Percentiles rank a stretch among this genome's conserved stretches.
Evolutionary conservation across 805 yeast genomes (phyloP).

Genomic region (Wickerhamomyces mucosus): DNA sequence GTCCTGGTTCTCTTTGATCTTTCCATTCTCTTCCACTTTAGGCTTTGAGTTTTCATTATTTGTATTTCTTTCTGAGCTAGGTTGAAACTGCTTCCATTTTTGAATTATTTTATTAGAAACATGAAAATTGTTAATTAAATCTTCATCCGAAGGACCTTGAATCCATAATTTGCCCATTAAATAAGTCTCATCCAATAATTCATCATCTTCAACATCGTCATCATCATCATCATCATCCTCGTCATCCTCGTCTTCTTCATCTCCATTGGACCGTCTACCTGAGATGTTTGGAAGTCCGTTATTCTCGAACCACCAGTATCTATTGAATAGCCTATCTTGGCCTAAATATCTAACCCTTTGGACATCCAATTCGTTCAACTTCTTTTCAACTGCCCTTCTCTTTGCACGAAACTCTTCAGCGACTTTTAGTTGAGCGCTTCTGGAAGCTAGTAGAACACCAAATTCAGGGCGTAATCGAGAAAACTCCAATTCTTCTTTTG

Average conservation of each 20-base stretch:
- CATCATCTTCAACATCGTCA: conserved; percentile 37
- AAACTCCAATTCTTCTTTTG: conserved; percentile 26
- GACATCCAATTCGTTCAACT: conserved; percentile 59
- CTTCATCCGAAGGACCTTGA: conserved; percentile 70
- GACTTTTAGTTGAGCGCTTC: conserved; percentile 27
- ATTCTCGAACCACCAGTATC: conserved; percentile 93
- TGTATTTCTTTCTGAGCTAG: no score
- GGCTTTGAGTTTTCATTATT: no score
- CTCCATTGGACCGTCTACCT: conserved; percentile 21
- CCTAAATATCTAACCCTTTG: conserved; percentile 76
- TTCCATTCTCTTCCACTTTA: conserved; percentile 11
- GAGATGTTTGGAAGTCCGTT: conserved; percentile 63
- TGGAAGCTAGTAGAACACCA: conserved; percentile 31
- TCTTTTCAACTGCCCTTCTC: conserved; percentile 46
- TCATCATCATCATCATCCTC: conserved; percentile 34
- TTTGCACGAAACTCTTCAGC: conserved; percentile 39
- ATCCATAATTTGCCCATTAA: conserved; percentile 83
- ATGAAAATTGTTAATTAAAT: conserved; percentile 25
- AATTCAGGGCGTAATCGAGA: conserved; percentile 34
- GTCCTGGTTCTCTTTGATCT: conserved; percentile 14
- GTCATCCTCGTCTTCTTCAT: conserved; percentile 21
- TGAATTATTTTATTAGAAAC: conserved; percentile 18
- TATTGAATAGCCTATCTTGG: conserved; percentile 70
- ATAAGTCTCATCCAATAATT: conserved; percentile 44
- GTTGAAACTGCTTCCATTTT: conserved; percentile 25